Evolutionary conservation across 306 rosid species (phyloP).

Genomic region (Acacia confusa): DNA sequence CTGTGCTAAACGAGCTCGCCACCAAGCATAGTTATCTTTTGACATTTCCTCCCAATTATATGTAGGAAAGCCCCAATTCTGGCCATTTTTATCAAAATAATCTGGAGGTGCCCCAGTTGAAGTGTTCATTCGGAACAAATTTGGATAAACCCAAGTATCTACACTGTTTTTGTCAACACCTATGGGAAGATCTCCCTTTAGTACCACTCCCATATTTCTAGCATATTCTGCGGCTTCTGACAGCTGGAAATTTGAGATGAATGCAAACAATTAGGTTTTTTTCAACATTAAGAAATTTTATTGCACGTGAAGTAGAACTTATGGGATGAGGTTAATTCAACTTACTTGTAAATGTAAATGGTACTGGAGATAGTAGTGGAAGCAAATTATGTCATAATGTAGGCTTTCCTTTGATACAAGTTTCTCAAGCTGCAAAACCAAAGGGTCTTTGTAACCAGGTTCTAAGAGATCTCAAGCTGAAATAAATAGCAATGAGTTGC

Average conservation of each 20-base stretch:
- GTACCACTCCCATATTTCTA: conserved; percentile 78
- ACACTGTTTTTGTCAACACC: conserved; percentile 96
- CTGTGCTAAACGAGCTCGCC: conserved; percentile 94
- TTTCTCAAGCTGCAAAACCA: conserved; percentile 80
- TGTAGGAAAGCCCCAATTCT: conserved; percentile 99
- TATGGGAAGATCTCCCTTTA: conserved; percentile 98
- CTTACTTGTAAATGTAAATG: conserved; percentile 90
- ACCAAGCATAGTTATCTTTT: conserved; percentile 93
- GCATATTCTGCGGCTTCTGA: conserved; percentile 89
- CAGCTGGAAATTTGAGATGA: conserved; percentile 52
- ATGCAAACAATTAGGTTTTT: conserved; percentile 32
- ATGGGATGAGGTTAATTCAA: conserved; percentile 14
- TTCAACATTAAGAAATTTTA: conserved; percentile 12
- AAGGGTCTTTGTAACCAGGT: conserved; percentile 11
- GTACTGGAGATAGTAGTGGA: conserved; percentile 87
- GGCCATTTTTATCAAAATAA: conserved; percentile 97
- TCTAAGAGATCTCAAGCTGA: too few species aligned
- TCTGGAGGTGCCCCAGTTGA: conserved; percentile 99
- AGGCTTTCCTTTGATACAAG: conserved; percentile 78
- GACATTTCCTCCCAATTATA: conserved; percentile 99
- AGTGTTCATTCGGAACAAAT: conserved; percentile 90
- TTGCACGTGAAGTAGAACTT: conserved; percentile 18
- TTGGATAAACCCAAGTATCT: conserved; percentile 96
- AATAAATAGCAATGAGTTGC: not conserved
- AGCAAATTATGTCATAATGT: conserved; percentile 75